Percentiles rank a stretch among this genome's conserved stretches.
Conservation (phyloP, 805 yeast species). For the Blastobotrys terrestris region DNA sequence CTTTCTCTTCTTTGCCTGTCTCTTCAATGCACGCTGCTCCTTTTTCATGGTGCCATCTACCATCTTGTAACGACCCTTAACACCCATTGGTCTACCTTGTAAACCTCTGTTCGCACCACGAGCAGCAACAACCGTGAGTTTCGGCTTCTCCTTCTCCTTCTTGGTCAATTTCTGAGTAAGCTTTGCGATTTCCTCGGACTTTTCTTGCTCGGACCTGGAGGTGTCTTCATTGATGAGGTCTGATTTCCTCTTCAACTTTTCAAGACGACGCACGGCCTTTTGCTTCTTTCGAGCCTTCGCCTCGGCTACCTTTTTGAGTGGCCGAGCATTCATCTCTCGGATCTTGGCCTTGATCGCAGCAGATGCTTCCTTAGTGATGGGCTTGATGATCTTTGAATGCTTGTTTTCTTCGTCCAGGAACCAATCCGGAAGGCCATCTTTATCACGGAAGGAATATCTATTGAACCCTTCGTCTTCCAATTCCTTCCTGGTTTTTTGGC, state of each 20-base stretch:
- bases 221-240: constrained; percentile 84
- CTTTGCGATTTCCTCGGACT: constrained; percentile 85
- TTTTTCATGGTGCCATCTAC: constrained; percentile 98
- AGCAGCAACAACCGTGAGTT: constrained; percentile 86
- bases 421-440: constrained; percentile 94
- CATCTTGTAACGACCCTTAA: constrained; percentile 97
- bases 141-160: constrained; percentile 65
- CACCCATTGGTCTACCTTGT: constrained; percentile 93
- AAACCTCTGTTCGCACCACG: constrained; percentile 77
- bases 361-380: constrained; percentile 92
- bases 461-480: constrained; percentile 89
- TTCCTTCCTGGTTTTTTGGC: constrained; percentile 78
- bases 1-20: constrained; percentile 82
- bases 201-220: constrained; percentile 84
- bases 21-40: constrained; percentile 86
- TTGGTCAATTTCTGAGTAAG: constrained; percentile 76
- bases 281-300: constrained; percentile 94
- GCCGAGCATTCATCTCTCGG: constrained; percentile 87
- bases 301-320: constrained; percentile 97
- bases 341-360: constrained; percentile 68
- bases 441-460: constrained; percentile 85
- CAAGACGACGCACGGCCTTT: constrained; percentile 83
- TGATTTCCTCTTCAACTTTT: constrained; percentile 85
- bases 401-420: constrained; percentile 84
- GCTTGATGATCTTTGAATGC: constrained; percentile 79